These are phyloP conservation scores for Cucurbita maxima DNA, from an alignment of 306 rosid genomes.

Conservation along the genomic window DNA sequence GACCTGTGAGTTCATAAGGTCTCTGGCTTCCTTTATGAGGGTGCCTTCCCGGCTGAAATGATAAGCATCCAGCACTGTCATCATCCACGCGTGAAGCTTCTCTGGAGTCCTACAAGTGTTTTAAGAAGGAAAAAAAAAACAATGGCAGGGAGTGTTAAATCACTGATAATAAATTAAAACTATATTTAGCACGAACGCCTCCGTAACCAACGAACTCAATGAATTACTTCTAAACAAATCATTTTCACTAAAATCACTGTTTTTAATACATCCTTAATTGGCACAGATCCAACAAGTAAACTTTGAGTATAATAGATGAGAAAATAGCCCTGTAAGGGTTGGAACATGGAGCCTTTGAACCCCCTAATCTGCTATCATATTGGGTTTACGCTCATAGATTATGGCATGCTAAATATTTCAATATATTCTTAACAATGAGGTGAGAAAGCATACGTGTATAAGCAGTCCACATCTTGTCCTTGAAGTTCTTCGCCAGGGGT, in stretches of 20 bases:
- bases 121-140: background rate
- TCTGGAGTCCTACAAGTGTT: constrained; percentile 56
- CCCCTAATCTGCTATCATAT: background rate
- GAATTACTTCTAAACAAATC: no score
- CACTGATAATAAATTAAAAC: background rate
- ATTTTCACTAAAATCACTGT: background rate
- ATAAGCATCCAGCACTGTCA: constrained; percentile 59
- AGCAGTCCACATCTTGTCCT: constrained; percentile 52
- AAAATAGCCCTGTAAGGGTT: background rate
- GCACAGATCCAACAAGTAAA: background rate
- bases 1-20: constrained; percentile 73
- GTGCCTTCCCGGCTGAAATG: constrained; percentile 70
- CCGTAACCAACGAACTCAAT: no score
- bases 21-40: constrained; percentile 73
- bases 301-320: background rate
- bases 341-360: background rate
- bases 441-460: constrained; percentile 54
- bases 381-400: background rate
- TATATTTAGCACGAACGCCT: background rate
- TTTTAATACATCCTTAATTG: background rate
- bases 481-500: constrained; percentile 89
- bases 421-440: background rate
- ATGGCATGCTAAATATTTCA: background rate
- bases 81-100: constrained; percentile 66
- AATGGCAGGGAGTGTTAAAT: background rate